Percentiles rank a stretch among this genome's conserved stretches.
These are phyloP conservation scores for Vanderwaltozyma tropicalis DNA, from an alignment of 805 yeast species.

Conservation along the genomic window DNA sequence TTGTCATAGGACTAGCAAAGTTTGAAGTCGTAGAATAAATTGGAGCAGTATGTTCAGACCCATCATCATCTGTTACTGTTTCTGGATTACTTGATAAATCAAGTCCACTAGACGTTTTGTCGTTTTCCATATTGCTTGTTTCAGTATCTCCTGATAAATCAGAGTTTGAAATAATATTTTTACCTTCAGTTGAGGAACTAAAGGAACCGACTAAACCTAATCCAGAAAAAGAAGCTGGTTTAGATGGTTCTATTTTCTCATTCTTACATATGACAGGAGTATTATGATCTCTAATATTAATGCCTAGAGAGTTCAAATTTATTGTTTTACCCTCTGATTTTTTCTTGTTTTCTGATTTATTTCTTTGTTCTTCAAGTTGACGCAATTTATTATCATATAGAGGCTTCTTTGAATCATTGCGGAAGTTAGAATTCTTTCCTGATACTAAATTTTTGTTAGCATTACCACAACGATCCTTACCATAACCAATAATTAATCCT, in stretches of 20 bases:
- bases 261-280: neutral
- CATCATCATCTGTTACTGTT: too few species aligned
- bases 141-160: slow-evolving; percentile 2
- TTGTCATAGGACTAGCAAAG: too few species aligned
- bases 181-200: neutral
- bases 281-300: slow-evolving; percentile 4
- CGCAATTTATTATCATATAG: slow-evolving; percentile 18
- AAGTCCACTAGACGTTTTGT: too few species aligned
- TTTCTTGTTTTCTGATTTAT: slow-evolving; percentile 13
- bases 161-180: neutral
- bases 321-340: slow-evolving; percentile 1
- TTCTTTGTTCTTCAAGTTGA: slow-evolving; percentile 25
- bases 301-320: slow-evolving; percentile 10
- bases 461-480: slow-evolving; percentile 75
- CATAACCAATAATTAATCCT: slow-evolving; percentile 52
- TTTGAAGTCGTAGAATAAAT: too few species aligned
- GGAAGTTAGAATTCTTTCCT: slow-evolving; percentile 38
- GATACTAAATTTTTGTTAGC: slow-evolving; percentile 29
- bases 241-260: neutral
- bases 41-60: too few species aligned
- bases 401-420: slow-evolving; percentile 33
- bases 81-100: too few species aligned
- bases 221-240: neutral
- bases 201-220: neutral
- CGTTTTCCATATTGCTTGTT: slow-evolving; percentile 1